These are phyloP conservation scores for Suillus americanus DNA, from an alignment of 768 basidiomycete species.

Conservation along the genomic window DNA sequence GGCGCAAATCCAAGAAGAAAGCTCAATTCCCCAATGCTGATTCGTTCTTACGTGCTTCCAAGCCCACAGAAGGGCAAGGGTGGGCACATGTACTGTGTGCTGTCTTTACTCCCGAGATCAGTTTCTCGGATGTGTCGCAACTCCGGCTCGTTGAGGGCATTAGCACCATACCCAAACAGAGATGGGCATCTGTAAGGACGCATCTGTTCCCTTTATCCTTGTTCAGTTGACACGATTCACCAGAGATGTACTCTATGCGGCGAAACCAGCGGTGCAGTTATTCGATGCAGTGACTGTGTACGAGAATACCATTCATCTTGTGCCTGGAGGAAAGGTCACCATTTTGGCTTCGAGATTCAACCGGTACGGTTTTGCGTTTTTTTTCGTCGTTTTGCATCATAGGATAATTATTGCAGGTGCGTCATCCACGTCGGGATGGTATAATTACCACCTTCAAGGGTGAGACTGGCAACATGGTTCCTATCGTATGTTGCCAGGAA, in stretches of 20 bases:
- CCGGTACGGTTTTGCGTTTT: slow-evolving; percentile 47
- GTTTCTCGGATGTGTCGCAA: slow-evolving; percentile 70
- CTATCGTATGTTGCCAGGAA: slow-evolving; percentile 76
- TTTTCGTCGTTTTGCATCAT: not conserved
- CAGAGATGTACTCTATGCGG: slow-evolving; percentile 80
- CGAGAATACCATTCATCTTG: slow-evolving; percentile 86
- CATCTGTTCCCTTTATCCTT: slow-evolving; percentile 6
- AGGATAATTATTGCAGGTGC: slow-evolving; percentile 49
- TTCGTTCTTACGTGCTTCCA: slow-evolving; percentile 72
- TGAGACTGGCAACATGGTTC: slow-evolving; percentile 74
- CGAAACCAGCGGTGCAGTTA: slow-evolving; percentile 70
- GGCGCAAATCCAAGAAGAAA: slow-evolving; percentile 38
- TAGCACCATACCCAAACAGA: slow-evolving; percentile 64
- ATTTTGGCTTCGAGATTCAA: slow-evolving; percentile 92
- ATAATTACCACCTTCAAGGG: slow-evolving; percentile 73
- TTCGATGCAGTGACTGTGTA: slow-evolving; percentile 81
- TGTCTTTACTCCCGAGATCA: slow-evolving; percentile 83
- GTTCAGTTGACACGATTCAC: slow-evolving; percentile 7
- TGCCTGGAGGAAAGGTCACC: slow-evolving; percentile 82
- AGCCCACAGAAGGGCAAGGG: slow-evolving; percentile 90
- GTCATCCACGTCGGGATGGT: slow-evolving; percentile 70
- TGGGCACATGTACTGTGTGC: slow-evolving; percentile 93
- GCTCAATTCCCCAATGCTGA: slow-evolving; percentile 50
- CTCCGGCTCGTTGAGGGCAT: slow-evolving; percentile 86
- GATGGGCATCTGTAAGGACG: slow-evolving; percentile 70